These are phyloP conservation scores for Tylopilus subfusipes DNA, from an alignment of 768 basidiomycete genomes.

Conservation along the genomic window DNA sequence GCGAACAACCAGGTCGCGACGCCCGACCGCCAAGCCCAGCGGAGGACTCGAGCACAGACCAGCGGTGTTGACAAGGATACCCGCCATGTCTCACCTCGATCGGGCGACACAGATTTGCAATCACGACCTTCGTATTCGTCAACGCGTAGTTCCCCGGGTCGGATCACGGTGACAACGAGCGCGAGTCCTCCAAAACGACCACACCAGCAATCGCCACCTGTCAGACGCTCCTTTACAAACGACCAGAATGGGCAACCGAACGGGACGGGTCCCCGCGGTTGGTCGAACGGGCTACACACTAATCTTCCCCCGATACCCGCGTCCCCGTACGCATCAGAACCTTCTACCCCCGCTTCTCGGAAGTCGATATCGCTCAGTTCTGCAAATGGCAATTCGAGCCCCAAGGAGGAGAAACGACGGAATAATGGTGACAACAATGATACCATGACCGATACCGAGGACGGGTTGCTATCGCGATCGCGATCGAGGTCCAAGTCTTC, in stretches of 20 bases:
- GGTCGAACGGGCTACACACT: conserved; percentile 31
- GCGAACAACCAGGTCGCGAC: conserved; percentile 11
- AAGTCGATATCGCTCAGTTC: conserved; percentile 38
- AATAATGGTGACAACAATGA: conserved; percentile 25
- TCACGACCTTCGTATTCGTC: conserved; percentile 33
- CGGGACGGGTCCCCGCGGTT: conserved; percentile 28
- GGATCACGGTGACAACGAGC: conserved; percentile 21
- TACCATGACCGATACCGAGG: conserved; percentile 27
- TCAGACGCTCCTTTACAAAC: conserved; percentile 33
- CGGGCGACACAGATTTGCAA: conserved; percentile 23
- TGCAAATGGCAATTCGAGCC: conserved; percentile 31
- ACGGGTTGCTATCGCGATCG: conserved; percentile 46
- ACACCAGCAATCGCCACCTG: conserved; percentile 20
- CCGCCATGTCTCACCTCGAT: conserved; percentile 31
- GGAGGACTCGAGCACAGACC: conserved; percentile 37
- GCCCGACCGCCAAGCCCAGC: conserved; percentile 32
- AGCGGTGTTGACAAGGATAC: conserved; percentile 33
- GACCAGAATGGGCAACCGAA: conserved; percentile 27
- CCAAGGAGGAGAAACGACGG: conserved; percentile 35
- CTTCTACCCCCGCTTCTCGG: conserved; percentile 53
- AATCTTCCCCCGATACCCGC: conserved; percentile 63
- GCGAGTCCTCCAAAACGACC: conserved; percentile 27
- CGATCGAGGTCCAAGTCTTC: conserved; percentile 52
- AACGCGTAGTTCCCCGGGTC: conserved; percentile 33
- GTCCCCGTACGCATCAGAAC: conserved; percentile 65